Percentiles rank a stretch among this genome's conserved stretches.
phyloP scores from a whole-genome alignment of 2,329 filamentous ascomycete species.

The Alternaria novae-zelandiae region DNA sequence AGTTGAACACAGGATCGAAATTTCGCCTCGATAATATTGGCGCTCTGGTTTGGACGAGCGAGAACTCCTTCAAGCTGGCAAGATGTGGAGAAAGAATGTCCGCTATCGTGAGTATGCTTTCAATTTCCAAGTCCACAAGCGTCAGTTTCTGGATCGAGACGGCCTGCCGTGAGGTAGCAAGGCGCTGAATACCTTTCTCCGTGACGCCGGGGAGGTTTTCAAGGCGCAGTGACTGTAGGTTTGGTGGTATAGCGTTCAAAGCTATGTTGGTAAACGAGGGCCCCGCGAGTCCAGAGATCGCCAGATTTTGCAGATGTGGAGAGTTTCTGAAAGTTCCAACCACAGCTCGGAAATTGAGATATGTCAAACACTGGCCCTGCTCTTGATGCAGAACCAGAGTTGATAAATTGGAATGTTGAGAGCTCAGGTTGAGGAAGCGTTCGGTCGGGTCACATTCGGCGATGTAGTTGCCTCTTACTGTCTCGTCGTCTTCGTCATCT shows the following conservation, averaged over 20 bases:
- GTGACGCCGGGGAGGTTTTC: slow-evolving; percentile 63
- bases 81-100: slow-evolving; percentile 57
- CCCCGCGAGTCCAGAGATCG: slow-evolving; percentile 60
- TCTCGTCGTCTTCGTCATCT: slow-evolving; percentile 42
- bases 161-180: slow-evolving; percentile 56
- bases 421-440: slow-evolving; percentile 62
- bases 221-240: slow-evolving; percentile 60
- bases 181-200: slow-evolving; percentile 61
- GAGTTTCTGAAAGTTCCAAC: slow-evolving; percentile 60
- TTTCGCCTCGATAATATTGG: slow-evolving; percentile 54
- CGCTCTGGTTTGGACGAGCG: slow-evolving; percentile 59
- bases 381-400: slow-evolving; percentile 58
- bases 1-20: slow-evolving; percentile 57
- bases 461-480: slow-evolving; percentile 30
- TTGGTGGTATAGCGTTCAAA: slow-evolving; percentile 57
- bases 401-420: slow-evolving; percentile 58
- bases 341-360: slow-evolving; percentile 61
- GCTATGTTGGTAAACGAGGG: slow-evolving; percentile 63
- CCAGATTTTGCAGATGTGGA: slow-evolving; percentile 61
- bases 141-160: slow-evolving; percentile 55
- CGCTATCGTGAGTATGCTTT: slow-evolving; percentile 59
- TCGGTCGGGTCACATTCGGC: slow-evolving; percentile 58
- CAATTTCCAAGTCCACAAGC: slow-evolving; percentile 62
- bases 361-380: slow-evolving; percentile 42
- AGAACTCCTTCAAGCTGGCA: slow-evolving; percentile 56